These are phyloP conservation scores for Clohesyomyces aquaticus DNA, from an alignment of 495 filamentous ascomycete species.

Conservation along the genomic window DNA sequence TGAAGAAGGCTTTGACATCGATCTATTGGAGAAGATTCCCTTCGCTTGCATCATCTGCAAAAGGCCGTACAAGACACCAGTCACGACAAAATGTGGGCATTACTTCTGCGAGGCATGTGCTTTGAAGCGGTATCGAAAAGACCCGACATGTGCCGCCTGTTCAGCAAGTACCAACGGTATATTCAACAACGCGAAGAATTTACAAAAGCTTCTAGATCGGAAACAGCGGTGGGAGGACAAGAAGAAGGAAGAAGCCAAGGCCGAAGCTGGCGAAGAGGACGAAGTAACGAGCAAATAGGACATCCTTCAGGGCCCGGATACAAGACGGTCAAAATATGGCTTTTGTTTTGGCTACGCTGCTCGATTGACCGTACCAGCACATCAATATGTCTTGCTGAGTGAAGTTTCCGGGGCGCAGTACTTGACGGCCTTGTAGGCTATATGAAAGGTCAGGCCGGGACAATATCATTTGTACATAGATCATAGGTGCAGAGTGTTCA, in stretches of 20 bases:
- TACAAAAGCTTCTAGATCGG: constrained; percentile 80
- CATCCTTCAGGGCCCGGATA: too few relatives aligned
- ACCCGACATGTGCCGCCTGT: constrained; percentile 83
- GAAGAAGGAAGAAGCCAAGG: constrained; percentile 69
- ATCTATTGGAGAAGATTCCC: constrained; percentile 81
- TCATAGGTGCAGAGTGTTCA: too few relatives aligned
- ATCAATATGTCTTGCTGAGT: too few relatives aligned
- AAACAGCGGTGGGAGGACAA: constrained; percentile 73
- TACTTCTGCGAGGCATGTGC: constrained; percentile 95
- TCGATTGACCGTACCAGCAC: too few relatives aligned
- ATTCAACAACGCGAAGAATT: constrained; percentile 84
- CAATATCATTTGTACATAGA: too few relatives aligned
- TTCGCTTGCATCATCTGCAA: constrained; percentile 96
- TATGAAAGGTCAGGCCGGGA: too few relatives aligned
- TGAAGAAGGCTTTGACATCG: constrained; percentile 73
- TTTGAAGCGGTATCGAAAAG: constrained; percentile 77
- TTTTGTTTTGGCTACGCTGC: too few relatives aligned
- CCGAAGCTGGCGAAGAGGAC: constrained; percentile 47
- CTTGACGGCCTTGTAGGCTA: too few relatives aligned
- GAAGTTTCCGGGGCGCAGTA: too few relatives aligned
- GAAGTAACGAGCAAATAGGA: constrained; percentile 2
- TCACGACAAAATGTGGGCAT: constrained; percentile 89
- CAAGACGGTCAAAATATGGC: too few relatives aligned
- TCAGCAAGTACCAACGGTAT: constrained; percentile 82
- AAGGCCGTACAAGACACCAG: constrained; percentile 75